A percentile compares a stretch with the other conserved stretches of the same genome.
Evolutionary conservation across 306 rosid species (phyloP).

Genomic region (Lablab purpureus): DNA sequence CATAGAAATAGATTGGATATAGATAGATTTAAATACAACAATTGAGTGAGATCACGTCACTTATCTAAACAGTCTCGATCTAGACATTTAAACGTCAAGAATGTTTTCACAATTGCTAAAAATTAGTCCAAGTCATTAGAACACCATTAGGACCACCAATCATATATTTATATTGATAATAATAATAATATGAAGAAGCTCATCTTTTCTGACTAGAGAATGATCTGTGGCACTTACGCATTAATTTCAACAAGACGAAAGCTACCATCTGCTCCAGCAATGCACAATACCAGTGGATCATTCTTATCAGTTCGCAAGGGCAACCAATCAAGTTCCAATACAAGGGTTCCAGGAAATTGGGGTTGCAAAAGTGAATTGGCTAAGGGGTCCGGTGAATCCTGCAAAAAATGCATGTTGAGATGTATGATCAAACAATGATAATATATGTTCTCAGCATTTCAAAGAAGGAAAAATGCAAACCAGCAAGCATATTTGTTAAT

Average conservation of each 20-base stretch:
- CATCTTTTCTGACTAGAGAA: conserved; percentile 39
- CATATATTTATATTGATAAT: conserved; percentile 21
- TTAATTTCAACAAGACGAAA: conserved; percentile 87
- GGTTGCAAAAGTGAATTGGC: conserved; percentile 95
- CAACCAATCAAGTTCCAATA: conserved; percentile 97
- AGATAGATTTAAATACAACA: conserved; percentile 31
- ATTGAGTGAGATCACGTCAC: conserved; percentile 22
- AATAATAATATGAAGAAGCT: background rate
- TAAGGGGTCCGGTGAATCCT: conserved; percentile 95
- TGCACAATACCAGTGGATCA: conserved; percentile 91
- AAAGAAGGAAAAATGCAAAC: conserved; percentile 23
- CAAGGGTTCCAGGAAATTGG: conserved; percentile 92
- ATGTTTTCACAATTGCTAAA: conserved; percentile 21
- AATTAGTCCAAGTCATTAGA: conserved; percentile 7
- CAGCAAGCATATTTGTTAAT: conserved; percentile 39
- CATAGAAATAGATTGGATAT: background rate
- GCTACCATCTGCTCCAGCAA: conserved; percentile 99
- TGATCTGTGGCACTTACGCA: conserved; percentile 60
- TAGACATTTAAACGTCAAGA: conserved; percentile 32
- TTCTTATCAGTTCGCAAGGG: conserved; percentile 84
- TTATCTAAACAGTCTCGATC: conserved; percentile 12
- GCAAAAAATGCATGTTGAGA: conserved; percentile 40
- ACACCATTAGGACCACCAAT: conserved; percentile 35
- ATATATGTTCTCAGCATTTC: background rate
- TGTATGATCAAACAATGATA: conserved; percentile 31